These are phyloP conservation scores for Fusarium chlamydosporum DNA, from an alignment of 2,329 filamentous ascomycete genomes.

Conservation along the genomic window DNA sequence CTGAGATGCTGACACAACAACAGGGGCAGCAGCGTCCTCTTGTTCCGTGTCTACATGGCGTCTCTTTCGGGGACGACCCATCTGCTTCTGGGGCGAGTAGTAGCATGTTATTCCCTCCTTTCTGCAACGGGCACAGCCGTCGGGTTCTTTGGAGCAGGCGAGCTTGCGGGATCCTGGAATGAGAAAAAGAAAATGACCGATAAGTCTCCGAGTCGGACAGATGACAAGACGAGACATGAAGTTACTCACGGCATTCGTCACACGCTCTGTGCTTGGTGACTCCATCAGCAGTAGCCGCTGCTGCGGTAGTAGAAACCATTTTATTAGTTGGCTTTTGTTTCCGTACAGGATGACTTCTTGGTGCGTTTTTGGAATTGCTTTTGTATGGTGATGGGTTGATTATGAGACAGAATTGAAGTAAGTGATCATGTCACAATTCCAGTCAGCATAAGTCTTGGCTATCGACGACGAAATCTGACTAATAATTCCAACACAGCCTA, in stretches of 20 bases:
- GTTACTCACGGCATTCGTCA: conserved; percentile 74
- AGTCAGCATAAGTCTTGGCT: conserved; percentile 18
- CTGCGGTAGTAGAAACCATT: conserved; percentile 45
- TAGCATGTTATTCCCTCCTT: conserved; percentile 70
- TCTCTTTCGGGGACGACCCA: conserved; percentile 75
- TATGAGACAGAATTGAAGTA: conserved; percentile 13
- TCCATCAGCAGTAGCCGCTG: conserved; percentile 25
- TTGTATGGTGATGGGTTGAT: not conserved
- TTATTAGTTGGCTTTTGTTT: not conserved
- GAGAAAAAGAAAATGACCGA: conserved; percentile 33
- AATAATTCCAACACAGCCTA: conserved; percentile 31
- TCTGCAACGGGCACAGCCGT: conserved; percentile 71
- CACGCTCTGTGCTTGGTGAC: conserved; percentile 71
- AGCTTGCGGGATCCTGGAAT: conserved; percentile 71
- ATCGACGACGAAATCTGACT: conserved; percentile 24
- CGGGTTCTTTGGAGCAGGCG: conserved; percentile 73
- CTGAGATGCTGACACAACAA: conserved; percentile 5
- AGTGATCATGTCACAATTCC: conserved; percentile 17
- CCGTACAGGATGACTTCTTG: not conserved
- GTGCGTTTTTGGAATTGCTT: not conserved
- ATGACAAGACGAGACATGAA: conserved; percentile 9
- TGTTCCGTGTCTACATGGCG: conserved; percentile 55
- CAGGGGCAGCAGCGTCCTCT: conserved; percentile 49
- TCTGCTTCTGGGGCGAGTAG: conserved; percentile 75
- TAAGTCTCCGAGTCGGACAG: conserved; percentile 50